phyloP scores from a whole-genome alignment of 805 yeast species.

The Zygosaccharomyces bisporus region DNA sequence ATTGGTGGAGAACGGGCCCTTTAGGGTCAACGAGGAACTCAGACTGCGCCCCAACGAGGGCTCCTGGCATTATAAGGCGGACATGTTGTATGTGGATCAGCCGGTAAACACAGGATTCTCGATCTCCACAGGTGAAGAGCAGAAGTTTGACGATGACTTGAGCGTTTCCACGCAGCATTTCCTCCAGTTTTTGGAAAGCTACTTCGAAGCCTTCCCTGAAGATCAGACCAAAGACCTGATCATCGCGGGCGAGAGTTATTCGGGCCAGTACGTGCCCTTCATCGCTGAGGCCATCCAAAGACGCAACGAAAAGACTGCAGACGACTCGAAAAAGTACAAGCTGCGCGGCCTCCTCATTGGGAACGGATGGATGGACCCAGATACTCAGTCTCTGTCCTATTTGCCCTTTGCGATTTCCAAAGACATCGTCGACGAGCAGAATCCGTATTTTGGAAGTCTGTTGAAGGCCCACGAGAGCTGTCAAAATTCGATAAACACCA shows the following conservation, averaged over 20 bases:
- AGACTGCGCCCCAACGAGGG: slow-evolving; percentile 59
- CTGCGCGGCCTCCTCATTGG: slow-evolving; percentile 74
- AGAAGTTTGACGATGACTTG: slow-evolving; percentile 49
- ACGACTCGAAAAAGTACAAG: slow-evolving; percentile 31
- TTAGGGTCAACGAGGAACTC: slow-evolving; percentile 51
- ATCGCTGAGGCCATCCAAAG: slow-evolving; percentile 61
- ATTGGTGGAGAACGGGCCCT: slow-evolving; percentile 86
- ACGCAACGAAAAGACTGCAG: slow-evolving; percentile 38
- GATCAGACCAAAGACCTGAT: slow-evolving; percentile 60
- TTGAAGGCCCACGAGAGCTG: slow-evolving; percentile 54
- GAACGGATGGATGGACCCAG: slow-evolving; percentile 93
- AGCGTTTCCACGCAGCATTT: slow-evolving; percentile 59
- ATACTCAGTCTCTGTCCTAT: slow-evolving; percentile 75
- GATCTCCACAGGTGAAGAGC: slow-evolving; percentile 43
- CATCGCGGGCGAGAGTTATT: slow-evolving; percentile 93
- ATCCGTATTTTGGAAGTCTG: slow-evolving; percentile 41
- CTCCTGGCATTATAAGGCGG: slow-evolving; percentile 78
- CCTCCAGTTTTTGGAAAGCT: slow-evolving; percentile 59
- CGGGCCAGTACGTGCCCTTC: slow-evolving; percentile 94
- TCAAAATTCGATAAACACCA: slow-evolving; percentile 48
- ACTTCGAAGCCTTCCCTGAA: slow-evolving; percentile 69
- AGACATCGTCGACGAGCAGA: slow-evolving; percentile 47
- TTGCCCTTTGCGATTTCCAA: slow-evolving; percentile 63
- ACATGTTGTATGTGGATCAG: slow-evolving; percentile 84
- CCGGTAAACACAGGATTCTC: slow-evolving; percentile 95